Evolutionary conservation across 1,284 basidiomycete species (phyloP).

Genomic region (Coniferiporia sulphurascens): DNA sequence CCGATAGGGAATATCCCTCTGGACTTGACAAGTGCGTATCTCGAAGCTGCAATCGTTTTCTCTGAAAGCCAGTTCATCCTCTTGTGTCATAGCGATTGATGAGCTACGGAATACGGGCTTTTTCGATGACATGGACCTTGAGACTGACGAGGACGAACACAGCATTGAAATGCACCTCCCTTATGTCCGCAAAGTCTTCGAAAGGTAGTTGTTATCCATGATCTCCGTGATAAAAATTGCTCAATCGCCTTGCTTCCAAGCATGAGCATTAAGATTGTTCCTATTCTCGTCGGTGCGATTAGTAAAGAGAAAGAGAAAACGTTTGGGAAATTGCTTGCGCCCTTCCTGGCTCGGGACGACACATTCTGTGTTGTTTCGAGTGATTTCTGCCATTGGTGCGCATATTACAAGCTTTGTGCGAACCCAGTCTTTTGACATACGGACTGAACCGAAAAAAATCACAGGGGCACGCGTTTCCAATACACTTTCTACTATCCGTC

Average conservation of each 20-base stretch:
- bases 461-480: constrained; percentile 84
- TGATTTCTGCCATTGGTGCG: constrained; percentile 97
- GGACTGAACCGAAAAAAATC: neutral
- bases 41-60: neutral
- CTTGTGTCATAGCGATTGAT: constrained; percentile 48
- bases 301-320: constrained; percentile 50
- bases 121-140: constrained; percentile 66
- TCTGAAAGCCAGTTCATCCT: constrained; percentile 3
- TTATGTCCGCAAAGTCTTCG: constrained; percentile 85
- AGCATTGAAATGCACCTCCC: constrained; percentile 98
- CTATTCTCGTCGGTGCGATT: constrained; percentile 88
- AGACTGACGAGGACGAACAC: constrained; percentile 90
- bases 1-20: constrained; percentile 82
- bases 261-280: constrained; percentile 76
- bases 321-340: constrained; percentile 72
- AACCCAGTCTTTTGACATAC: too few relatives aligned
- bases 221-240: neutral
- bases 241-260: constrained; percentile 33
- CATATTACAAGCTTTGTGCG: neutral
- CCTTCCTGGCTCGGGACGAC: constrained; percentile 70
- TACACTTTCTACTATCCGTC: constrained; percentile 89
- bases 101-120: constrained; percentile 64
- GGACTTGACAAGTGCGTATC: constrained; percentile 67
- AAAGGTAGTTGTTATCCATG: constrained; percentile 49
- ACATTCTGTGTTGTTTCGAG: constrained; percentile 91